Evolutionary conservation across 805 yeast genomes (phyloP).

Genomic region (Saturnispora zaruensis): DNA sequence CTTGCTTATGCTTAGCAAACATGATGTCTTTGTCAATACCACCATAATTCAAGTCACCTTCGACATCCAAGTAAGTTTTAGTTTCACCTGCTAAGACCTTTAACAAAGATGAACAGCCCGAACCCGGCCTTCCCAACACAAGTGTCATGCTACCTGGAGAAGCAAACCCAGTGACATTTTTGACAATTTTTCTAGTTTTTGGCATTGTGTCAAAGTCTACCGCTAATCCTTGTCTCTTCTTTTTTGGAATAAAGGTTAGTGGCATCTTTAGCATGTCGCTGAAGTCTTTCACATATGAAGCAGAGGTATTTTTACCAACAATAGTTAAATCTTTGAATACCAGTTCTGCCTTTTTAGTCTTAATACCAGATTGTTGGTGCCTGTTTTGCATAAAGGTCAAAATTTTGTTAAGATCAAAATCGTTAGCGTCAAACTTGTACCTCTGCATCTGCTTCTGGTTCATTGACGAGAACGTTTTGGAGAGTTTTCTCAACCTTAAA

Average conservation of each 20-base stretch:
- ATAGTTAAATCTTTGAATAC: constrained; percentile 35
- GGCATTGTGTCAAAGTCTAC: constrained; percentile 10
- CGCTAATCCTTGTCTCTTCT: not conserved
- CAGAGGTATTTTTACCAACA: constrained; percentile 39
- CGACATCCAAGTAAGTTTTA: constrained; percentile 28
- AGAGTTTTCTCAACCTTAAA: constrained; percentile 14
- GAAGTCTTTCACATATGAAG: constrained; percentile 37
- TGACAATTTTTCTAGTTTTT: constrained; percentile 21
- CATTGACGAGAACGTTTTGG: constrained; percentile 16
- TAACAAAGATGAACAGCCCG: constrained; percentile 54
- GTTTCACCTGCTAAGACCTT: constrained; percentile 40
- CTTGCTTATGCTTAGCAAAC: constrained; percentile 38
- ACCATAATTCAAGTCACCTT: constrained; percentile 39
- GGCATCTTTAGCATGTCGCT: constrained; percentile 26
- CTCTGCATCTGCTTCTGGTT: constrained; percentile 16
- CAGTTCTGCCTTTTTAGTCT: constrained; percentile 34
- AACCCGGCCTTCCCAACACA: constrained; percentile 52
- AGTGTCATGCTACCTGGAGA: constrained; percentile 48
- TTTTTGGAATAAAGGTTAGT: constrained; percentile 17
- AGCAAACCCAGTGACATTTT: constrained; percentile 19
- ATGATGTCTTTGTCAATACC: constrained; percentile 41
- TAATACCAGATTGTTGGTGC: constrained; percentile 38
- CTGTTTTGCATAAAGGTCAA: constrained; percentile 31
- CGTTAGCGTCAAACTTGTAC: constrained; percentile 18
- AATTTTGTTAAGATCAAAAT: constrained; percentile 33